These are phyloP conservation scores for Eucalyptus victrix DNA, from an alignment of 345 rosid genomes.

Conservation along the genomic window DNA sequence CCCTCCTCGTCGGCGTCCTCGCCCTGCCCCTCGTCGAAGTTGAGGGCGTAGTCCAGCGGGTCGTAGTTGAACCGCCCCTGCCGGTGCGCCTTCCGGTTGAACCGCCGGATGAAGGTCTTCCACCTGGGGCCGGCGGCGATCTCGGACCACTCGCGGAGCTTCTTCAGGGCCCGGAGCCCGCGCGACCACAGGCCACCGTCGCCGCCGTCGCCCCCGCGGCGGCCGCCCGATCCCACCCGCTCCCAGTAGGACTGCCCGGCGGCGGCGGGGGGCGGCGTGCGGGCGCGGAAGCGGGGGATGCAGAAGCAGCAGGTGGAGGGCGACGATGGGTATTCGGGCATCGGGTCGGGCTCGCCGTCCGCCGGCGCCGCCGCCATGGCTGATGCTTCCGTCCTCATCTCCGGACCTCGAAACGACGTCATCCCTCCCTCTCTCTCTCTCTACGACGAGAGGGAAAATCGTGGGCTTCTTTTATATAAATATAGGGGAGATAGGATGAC, in stretches of 20 bases:
- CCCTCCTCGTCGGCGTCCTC: constrained; percentile 22
- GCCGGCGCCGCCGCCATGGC: neutral
- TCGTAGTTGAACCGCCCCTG: constrained; percentile 72
- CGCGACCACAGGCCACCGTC: constrained; percentile 36
- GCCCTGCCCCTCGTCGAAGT: constrained; percentile 55
- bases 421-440: neutral
- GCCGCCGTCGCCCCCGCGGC: neutral
- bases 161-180: constrained; percentile 27
- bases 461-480: neutral
- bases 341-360: neutral
- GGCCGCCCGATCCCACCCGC: constrained; percentile 10
- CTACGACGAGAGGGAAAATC: neutral
- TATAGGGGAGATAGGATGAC: neutral
- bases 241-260: constrained; percentile 48
- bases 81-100: constrained; percentile 39
- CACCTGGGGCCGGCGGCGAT: constrained; percentile 93
- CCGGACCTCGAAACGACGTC: neutral
- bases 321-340: neutral
- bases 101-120: constrained; percentile 90
- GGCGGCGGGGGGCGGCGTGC: constrained; percentile 10
- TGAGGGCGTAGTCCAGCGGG: constrained; percentile 74
- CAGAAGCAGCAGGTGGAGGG: constrained; percentile 44
- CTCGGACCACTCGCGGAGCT: constrained; percentile 89
- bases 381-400: neutral
- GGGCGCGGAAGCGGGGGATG: constrained; percentile 34